Base-by-base conservation (phyloP, 2,329 filamentous ascomycete species). In the Calonectria pseudoreteaudii region DNA sequence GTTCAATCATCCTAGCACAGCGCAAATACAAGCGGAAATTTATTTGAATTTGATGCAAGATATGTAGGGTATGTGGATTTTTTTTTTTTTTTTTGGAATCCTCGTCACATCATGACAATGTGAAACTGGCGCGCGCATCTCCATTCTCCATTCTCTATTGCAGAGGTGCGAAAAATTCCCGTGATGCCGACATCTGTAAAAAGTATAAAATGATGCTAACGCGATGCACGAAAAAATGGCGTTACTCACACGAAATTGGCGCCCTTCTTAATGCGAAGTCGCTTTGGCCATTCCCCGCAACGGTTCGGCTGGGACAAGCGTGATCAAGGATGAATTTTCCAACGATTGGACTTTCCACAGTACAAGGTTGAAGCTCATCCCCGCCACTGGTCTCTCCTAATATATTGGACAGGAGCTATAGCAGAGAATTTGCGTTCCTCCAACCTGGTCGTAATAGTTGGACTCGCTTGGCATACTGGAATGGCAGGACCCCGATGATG, bases 371-470 rank as follows among this genome's bases (percentile, higher is more conserved):
- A 13, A 60, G 16, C 31, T 38, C 31, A 38, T 60, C 31, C 11
- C 26, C 16, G 18, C 53, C 20, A 11, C 11, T 60, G 0, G 75
- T 47, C 34, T 78, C 75, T n/a, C 73, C 76, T 10, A 72, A 72
- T 6, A 75, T 23, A 23, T 77, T 77, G 8, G 52, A 72, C 26
- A 78, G 75, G 2, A 74, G 76, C 75, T 74, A 78, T 16, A 77
- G 53, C 13, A n/a, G n/a, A 77, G 49, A 10, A 53, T 77, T 77
- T 20, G 76, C 66, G 44, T 58, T 73, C 1, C 50, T 20, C 5
- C 74, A 77, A 1, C 47, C 62, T 7, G 52, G 8, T 2, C 70
- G 60, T 7, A 77, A 30, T 11, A 71, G n/a, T 3, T 66, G 16
- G 23, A 78, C 47, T 2, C 75, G 60, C 41, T 78, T 50, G 7